Evolutionary conservation across 192 early-diverging fungal species (phyloP).

Genomic region (Coemansia sp.): DNA sequence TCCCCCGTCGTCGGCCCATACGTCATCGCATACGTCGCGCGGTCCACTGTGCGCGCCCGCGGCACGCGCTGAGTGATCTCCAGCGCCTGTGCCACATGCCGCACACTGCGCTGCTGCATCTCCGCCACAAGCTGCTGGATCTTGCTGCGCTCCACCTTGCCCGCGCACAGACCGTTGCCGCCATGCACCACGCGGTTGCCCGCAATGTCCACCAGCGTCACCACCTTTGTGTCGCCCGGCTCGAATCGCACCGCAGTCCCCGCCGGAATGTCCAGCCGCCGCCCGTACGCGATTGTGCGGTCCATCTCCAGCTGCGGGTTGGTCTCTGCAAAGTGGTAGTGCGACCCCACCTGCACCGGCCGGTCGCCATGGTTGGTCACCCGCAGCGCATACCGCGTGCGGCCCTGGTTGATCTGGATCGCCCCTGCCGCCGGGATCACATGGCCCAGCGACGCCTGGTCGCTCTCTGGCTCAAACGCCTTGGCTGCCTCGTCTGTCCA

Average conservation of each 20-base stretch:
- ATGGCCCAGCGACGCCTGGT: conserved; percentile 60
- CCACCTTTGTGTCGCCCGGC: conserved; percentile 88
- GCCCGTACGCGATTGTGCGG: conserved; percentile 79
- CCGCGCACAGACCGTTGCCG: conserved; percentile 82
- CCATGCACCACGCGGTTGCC: conserved; percentile 79
- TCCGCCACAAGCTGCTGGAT: conserved; percentile 9
- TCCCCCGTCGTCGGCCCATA: conserved; percentile 95
- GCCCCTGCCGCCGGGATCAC: conserved; percentile 64
- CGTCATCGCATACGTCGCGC: conserved; percentile 81
- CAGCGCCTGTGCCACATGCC: conserved; percentile 60
- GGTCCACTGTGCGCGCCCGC: conserved; percentile 71
- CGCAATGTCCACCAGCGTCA: conserved; percentile 79
- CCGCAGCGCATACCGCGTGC: conserved; percentile 63
- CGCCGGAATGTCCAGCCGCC: conserved; percentile 87
- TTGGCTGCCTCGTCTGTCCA: conserved; percentile 37
- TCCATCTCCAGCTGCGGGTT: conserved; percentile 83
- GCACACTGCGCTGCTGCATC: conserved; percentile 36
- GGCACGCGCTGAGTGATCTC: conserved; percentile 50
- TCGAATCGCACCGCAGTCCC: conserved; percentile 96
- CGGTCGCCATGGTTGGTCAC: conserved; percentile 95
- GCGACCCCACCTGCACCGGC: conserved; percentile 92
- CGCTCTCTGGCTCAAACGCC: conserved; percentile 47
- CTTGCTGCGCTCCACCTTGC: conserved; percentile 60
- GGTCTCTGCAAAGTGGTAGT: conserved; percentile 96
- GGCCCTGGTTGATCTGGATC: conserved; percentile 78